These are phyloP conservation scores for Talaromyces sp. DNA, from an alignment of 2,329 filamentous ascomycete species.

Conservation along the genomic window DNA sequence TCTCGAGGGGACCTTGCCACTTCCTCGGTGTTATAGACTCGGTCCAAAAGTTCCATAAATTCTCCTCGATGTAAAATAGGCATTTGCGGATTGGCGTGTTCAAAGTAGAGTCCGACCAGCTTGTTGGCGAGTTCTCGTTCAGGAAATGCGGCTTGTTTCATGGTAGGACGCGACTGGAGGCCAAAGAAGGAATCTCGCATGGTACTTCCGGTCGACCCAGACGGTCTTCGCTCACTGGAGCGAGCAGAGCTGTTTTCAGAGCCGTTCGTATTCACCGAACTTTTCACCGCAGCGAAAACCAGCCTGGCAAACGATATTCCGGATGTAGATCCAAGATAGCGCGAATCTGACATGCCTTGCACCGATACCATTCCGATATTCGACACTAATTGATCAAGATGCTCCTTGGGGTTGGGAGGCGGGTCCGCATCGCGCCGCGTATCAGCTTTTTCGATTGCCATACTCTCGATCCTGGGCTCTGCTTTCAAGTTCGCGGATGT, in stretches of 20 bases:
- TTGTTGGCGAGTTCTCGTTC: constrained; percentile 65
- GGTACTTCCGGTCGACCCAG: constrained; percentile 60
- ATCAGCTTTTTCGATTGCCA: constrained; percentile 10
- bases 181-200: constrained; percentile 97
- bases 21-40: constrained; percentile 65
- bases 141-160: constrained; percentile 79
- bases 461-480: constrained; percentile 15
- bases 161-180: constrained; percentile 83
- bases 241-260: constrained; percentile 60
- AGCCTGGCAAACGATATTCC: constrained; percentile 92
- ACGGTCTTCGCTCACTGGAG: constrained; percentile 50
- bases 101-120: constrained; percentile 81
- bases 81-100: constrained; percentile 93
- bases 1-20: constrained; percentile 67
- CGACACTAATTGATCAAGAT: constrained; percentile 60
- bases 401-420: constrained; percentile 45
- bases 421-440: constrained; percentile 19
- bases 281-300: constrained; percentile 88
- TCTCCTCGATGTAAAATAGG: constrained; percentile 84
- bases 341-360: constrained; percentile 69
- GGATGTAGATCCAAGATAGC: constrained; percentile 76
- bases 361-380: constrained; percentile 72
- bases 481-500: constrained; percentile 15
- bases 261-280: constrained; percentile 52
- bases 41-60: constrained; percentile 82